Conservation (phyloP, 192 early-diverging fungal genomes). For the Coemansia asiatica region DNA sequence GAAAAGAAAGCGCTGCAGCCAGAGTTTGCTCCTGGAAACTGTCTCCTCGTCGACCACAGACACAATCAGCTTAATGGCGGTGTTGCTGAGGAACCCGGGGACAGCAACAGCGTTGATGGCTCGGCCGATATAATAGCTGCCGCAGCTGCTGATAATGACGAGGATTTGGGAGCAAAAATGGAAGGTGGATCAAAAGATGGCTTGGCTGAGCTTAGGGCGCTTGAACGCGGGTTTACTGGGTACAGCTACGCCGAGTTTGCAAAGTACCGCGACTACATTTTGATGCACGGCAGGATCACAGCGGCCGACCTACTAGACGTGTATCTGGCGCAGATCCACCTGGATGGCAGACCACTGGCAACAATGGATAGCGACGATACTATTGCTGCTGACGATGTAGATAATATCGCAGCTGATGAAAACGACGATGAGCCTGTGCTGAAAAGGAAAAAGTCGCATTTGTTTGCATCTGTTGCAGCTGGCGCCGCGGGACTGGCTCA, state of each 20-base stretch:
- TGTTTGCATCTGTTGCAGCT: no score
- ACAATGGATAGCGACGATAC: not conserved
- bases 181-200: no score
- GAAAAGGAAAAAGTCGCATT: no score
- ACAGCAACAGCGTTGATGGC: not conserved
- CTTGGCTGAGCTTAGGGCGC: not conserved
- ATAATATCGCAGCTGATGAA: no score
- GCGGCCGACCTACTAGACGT: constrained; percentile 5
- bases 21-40: constrained; percentile 79
- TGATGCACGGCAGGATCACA: constrained; percentile 11
- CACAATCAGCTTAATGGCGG: no score
- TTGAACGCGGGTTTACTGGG: constrained; percentile 70
- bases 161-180: no score
- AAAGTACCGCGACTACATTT: constrained; percentile 49
- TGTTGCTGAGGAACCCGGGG: constrained; percentile 8
- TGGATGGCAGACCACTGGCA: constrained; percentile 20
- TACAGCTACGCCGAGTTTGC: constrained; percentile 79
- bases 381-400: no score
- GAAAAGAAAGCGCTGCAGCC: constrained; percentile 68
- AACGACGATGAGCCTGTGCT: no score
- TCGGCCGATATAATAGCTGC: not conserved
- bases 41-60: constrained; percentile 31
- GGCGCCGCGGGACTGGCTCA: constrained; percentile 7
- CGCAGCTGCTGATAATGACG: no score
- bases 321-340: constrained; percentile 18